Evolutionary conservation across 306 rosid species (phyloP), one percentile per base, ranked within the genome.

Genomic region (Glycine soja): DNA sequence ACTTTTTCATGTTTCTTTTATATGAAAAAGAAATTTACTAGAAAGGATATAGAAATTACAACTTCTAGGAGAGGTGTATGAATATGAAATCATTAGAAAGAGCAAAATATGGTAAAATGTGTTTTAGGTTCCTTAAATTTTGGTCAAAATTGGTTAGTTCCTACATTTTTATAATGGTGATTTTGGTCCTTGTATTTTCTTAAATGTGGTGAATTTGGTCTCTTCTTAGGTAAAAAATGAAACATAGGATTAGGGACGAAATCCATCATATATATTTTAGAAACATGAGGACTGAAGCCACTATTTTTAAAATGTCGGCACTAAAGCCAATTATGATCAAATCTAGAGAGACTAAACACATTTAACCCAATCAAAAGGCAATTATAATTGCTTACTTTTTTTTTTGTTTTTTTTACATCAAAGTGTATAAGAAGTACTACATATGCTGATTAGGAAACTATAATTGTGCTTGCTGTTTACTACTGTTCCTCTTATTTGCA

Each of bases 41-140:
- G 58, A 64, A 63, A 61, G 61, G 19, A 61, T 38, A 42, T 8
- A n/a, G 51, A 68, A 80, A 59, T 8, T 80, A 19, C 46, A 48
- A 18, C 43, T 47, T 56, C 10, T n/a, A 3, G 63, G 53, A 59
- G 71, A 62, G 50, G 68, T 24, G 2, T 24, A 24, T 24, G 40
- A 36, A 10, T 10, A 57, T 8, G 51, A 79, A 70, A 47, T 58
- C 24, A 18, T 34, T 12, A 59, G 54, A 71, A 48, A 47, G 14
- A 56, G 59, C 47, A 70, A n/a, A 10, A 2, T 5, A 38, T 4
- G 43, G 4, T 38, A 38, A 38, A 38, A 38, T 38, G 43, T 38
- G 43, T 38, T 38, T 38, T 38, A 38, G 43, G 7, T 38, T 5
- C 43, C 43, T 38, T 5, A 38, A 38, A 38, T 38, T 38, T 38